Conservation (phyloP, 805 yeast genomes). For the Hanseniaspora lindneri region DNA sequence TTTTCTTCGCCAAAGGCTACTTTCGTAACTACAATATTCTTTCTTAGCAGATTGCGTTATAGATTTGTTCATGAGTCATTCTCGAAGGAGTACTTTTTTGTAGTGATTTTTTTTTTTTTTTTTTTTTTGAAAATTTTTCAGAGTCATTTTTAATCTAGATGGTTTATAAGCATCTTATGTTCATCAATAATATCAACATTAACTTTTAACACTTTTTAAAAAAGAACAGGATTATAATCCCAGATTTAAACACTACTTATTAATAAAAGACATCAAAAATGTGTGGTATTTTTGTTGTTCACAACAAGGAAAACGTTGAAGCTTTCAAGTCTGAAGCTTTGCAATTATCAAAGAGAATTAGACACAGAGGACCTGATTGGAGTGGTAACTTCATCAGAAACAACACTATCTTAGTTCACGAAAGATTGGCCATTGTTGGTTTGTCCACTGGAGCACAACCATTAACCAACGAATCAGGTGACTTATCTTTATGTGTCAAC, state of each 20-base stretch:
- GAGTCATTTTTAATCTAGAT: too few relatives aligned
- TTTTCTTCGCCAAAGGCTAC: too few relatives aligned
- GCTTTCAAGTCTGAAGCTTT: constrained; percentile 78
- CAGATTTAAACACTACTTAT: too few relatives aligned
- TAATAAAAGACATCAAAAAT: constrained; percentile 35
- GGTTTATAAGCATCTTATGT: too few relatives aligned
- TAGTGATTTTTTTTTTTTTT: too few relatives aligned
- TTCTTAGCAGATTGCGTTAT: too few relatives aligned
- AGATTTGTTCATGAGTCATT: too few relatives aligned
- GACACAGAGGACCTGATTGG: constrained; percentile 99
- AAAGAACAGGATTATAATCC: background rate
- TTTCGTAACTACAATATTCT: too few relatives aligned
- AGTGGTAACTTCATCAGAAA: constrained; percentile 74
- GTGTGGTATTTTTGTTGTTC: constrained; percentile 98
- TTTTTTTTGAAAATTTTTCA: too few relatives aligned
- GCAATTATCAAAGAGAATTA: constrained; percentile 78
- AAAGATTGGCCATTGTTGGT: constrained; percentile 95
- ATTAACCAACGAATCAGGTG: constrained; percentile 65
- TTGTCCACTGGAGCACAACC: constrained; percentile 98
- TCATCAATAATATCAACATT: too few relatives aligned
- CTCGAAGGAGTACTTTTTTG: too few relatives aligned
- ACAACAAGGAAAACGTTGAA: constrained; percentile 66
- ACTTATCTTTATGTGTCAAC: constrained; percentile 71
- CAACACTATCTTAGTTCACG: constrained; percentile 79
- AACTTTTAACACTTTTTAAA: background rate